phyloP scores from a whole-genome alignment of 23 red algal species.

The Chondrus crispus region DNA sequence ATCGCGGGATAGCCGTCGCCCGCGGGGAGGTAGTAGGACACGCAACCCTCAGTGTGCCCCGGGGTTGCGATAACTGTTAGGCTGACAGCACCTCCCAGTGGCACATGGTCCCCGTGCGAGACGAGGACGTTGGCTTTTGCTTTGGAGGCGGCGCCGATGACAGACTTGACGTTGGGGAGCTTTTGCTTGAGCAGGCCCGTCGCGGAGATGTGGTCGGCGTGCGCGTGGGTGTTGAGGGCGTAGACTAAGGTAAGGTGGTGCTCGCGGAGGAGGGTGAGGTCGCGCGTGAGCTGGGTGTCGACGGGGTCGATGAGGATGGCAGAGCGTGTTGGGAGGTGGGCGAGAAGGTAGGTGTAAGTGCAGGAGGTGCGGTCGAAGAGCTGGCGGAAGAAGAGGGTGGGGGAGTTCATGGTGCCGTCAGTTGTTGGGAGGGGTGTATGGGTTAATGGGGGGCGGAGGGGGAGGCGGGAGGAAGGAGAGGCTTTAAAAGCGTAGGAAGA shows the following conservation, averaged over 20 bases:
- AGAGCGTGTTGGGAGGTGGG: constrained; percentile 21
- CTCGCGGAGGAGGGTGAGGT: constrained; percentile 18
- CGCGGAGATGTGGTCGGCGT: constrained; percentile 84
- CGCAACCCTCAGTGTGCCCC: constrained; percentile 80
- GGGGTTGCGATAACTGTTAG: constrained; percentile 63
- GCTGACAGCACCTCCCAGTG: constrained; percentile 11
- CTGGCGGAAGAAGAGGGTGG: constrained; percentile 49
- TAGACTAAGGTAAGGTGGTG: constrained; percentile 33
- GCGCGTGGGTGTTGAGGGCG: constrained; percentile 81
- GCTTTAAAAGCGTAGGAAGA: too few relatives aligned
- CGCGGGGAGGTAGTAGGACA: constrained; percentile 38
- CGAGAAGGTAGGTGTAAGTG: constrained; percentile 85
- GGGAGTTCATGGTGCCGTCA: too few relatives aligned
- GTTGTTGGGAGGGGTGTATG: too few relatives aligned
- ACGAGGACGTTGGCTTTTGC: constrained; percentile 63
- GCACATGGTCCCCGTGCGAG: constrained; percentile 7
- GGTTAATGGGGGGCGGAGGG: too few relatives aligned
- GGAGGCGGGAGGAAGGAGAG: too few relatives aligned
- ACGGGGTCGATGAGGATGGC: constrained; percentile 81
- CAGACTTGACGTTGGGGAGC: constrained; percentile 40
- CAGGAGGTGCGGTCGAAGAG: constrained; percentile 71
- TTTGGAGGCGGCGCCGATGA: constrained; percentile 15
- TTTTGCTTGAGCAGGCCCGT: constrained; percentile 59
- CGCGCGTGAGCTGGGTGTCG: constrained; percentile 50
- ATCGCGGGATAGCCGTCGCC: not conserved